Base-by-base conservation (phyloP, 164 flowering plant species). In the Cinnamomum micranthum region DNA sequence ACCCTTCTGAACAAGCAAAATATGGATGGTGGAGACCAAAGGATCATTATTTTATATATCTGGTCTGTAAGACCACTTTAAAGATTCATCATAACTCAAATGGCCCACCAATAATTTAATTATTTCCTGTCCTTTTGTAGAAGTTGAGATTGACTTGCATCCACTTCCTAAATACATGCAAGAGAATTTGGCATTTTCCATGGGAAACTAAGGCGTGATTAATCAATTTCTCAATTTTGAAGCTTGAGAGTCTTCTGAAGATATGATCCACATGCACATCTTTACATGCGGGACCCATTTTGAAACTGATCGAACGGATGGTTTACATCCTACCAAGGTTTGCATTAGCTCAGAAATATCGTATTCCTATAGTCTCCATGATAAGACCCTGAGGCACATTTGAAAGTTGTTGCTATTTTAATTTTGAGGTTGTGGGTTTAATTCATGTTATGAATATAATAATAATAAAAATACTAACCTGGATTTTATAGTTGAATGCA, bases 41-140 rank as follows among this genome's bases (percentile, higher is more conserved):
- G 60, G 60, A 19, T 12, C n/a, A 55, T 19, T 14, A 14, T 55
- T 55, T 14, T 14, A n/a, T n/a, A n/a, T n/a, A 55, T 14, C 6
- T 55, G 60, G 60, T 55, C 60, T 55, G 20, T 31, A 55, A 55
- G 5, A 1, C 1, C 60, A 12, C 11, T 15, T 55, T 55, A 1
- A 55, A 55, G 60, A 6, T 55, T 55, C n/a, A 55, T 3, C n/a
- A 65, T 65, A 11, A 65, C 14, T 65, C 33, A 65, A 31, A 28
- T 65, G 20, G 5, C 17, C n/a, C 60, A 14, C 60, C 60, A 15
- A 25, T 65, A 24, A 65, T 27, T 65, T 25, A 27, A 65, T 65
- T 12, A 27, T 70, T 47, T 70, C 71, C 11, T 22, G 82, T 76
- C 82, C 27, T 50, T 71, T 58, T 71, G 74, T 19, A 62, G 63